Percentiles rank a stretch among this genome's conserved stretches.
These are phyloP conservation scores for Trypanosomatidae sp. DNA, from an alignment of 208 protist genomes.

Conservation along the genomic window DNA sequence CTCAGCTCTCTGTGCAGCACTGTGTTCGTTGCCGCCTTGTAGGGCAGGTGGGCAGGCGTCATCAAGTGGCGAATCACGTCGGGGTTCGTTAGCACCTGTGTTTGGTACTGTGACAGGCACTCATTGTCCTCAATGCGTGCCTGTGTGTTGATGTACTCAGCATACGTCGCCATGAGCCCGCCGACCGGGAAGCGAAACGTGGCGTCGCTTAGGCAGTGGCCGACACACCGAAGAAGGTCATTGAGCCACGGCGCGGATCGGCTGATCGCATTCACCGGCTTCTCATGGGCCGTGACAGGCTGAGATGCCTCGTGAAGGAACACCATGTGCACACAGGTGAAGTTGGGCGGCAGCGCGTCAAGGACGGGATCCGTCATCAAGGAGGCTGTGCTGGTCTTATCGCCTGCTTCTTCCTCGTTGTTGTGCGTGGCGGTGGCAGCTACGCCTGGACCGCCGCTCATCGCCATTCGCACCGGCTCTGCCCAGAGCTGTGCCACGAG, in stretches of 20 bases:
- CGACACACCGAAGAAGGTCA: conserved; percentile 24
- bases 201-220: conserved; percentile 44
- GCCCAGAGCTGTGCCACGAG: conserved; percentile 30
- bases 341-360: conserved; percentile 16
- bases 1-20: conserved; percentile 56
- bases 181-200: conserved; percentile 54
- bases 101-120: conserved; percentile 15
- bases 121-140: conserved; percentile 18
- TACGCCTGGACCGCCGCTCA: background rate
- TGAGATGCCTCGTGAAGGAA: conserved; percentile 31
- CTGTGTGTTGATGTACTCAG: conserved; percentile 37
- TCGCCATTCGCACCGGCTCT: conserved; percentile 13
- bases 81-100: conserved; percentile 74
- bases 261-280: background rate
- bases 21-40: conserved; percentile 38
- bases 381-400: background rate
- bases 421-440: background rate
- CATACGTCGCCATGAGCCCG: conserved; percentile 54
- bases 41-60: conserved; percentile 30
- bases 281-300: conserved; percentile 10
- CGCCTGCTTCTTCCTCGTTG: conserved; percentile 2
- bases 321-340: conserved; percentile 39
- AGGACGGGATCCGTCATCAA: conserved; percentile 15
- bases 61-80: conserved; percentile 46
- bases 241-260: conserved; percentile 12